A percentile compares a stretch with the other conserved stretches of the same genome.
Conservation (phyloP, 345 rosid species). For the Salix purpurea region DNA sequence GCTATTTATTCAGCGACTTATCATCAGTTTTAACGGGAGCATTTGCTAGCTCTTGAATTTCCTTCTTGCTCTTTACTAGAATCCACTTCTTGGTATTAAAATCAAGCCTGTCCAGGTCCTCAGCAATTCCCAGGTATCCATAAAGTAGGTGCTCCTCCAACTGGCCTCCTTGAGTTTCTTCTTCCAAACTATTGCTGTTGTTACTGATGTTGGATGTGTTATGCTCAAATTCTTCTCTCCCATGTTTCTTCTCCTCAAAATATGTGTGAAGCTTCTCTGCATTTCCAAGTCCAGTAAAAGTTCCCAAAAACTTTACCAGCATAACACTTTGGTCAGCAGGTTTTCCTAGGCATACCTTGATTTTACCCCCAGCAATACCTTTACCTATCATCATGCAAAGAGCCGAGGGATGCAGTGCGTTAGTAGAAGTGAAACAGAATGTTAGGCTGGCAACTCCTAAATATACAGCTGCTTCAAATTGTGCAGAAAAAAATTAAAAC, state of each 20-base stretch:
- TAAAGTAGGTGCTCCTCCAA: constrained; percentile 36
- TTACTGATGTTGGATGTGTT: constrained; percentile 14
- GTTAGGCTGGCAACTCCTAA: neutral
- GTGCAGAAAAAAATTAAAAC: neutral
- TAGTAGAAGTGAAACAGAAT: neutral
- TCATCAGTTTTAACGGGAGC: constrained; percentile 49
- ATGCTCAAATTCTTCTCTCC: constrained; percentile 40
- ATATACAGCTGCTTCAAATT: neutral
- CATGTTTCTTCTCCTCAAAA: constrained; percentile 37
- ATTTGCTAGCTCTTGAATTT: constrained; percentile 51
- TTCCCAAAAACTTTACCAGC: constrained; percentile 45
- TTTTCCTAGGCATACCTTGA: constrained; percentile 47
- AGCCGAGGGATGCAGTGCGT: neutral
- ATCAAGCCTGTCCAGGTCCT: constrained; percentile 55
- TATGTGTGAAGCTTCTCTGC: constrained; percentile 46
- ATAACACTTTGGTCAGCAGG: constrained; percentile 54
- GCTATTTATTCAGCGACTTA: neutral
- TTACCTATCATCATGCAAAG: constrained; percentile 29
- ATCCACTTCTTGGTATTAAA: constrained; percentile 40
- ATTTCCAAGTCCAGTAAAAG: constrained; percentile 42
- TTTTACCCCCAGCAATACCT: constrained; percentile 47
- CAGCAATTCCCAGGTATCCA: constrained; percentile 52
- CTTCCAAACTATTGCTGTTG: constrained; percentile 5
- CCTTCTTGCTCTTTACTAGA: constrained; percentile 47
- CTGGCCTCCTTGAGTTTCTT: constrained; percentile 26